Base-by-base conservation (phyloP, 257 asterid genomes). In the Scutellaria baicalensis region DNA sequence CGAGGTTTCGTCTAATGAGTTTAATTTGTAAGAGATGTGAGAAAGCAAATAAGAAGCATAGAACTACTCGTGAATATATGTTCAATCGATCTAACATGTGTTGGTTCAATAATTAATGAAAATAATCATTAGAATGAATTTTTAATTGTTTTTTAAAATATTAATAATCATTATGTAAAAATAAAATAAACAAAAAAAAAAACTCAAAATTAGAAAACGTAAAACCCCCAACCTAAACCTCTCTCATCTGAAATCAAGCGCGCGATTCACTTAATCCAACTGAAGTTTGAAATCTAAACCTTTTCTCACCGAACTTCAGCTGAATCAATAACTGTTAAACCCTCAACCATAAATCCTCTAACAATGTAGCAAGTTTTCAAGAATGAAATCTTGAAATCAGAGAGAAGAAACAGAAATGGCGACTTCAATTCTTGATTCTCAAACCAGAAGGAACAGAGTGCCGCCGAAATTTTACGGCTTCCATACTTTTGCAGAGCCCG, bases 401-500 rank as follows among this genome's bases (percentile, higher is more conserved):
- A 9, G 20, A 45, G 9, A 51, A 38, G 16, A 57, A 63, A 8
- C 39, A n/a, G 59, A 55, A 55, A 82, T 80, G 89, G 66, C 69
- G 43, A 5, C 66, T 10, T 79, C 67, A n/a, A 6, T 31, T 59
- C 31, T 23, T 8, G 82, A 79, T 55, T 55, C 54, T 27, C 47
- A 21, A 59, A 61, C 72, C 79, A 83, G 64, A 57, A 68, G 77
- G 60, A 80, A 59, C 74, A 69, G 59, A 60, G 16, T 60, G 9
- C 77, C 88, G 10, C 76, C 79, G 5, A 88, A 78, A 45, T 84
- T 80, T 65, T 87, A 83, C 36, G 86, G 84, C 43, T 86, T 90
- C 78, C 86, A 87, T 66, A 77, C 78, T 0, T 91, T 91, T 51
- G 94, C 81, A 1, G 89, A 89, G 47, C 84, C 85, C 43, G 95